Evolutionary conservation across 495 filamentous ascomycete genomes (phyloP).

Genomic region (Bryoglossum gracile): DNA sequence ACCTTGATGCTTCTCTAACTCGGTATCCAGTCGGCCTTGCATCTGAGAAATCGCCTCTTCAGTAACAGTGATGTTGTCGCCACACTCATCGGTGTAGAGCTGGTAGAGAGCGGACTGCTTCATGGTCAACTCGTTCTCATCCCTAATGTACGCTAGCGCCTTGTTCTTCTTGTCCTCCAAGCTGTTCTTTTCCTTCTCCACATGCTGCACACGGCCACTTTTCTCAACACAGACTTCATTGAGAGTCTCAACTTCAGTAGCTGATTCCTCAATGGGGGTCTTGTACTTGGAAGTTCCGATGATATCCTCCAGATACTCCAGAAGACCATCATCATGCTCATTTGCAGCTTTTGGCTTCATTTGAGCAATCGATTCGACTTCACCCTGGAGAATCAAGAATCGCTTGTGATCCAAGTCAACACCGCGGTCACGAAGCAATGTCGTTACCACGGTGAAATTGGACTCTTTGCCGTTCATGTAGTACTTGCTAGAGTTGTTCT

Average conservation of each 20-base stretch:
- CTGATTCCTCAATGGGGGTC: conserved; percentile 88
- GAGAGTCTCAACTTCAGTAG: conserved; percentile 76
- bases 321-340: conserved; percentile 90
- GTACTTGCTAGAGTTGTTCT: conserved; percentile 96
- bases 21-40: conserved; percentile 78
- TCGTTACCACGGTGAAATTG: conserved; percentile 85
- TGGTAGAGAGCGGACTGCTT: conserved; percentile 91
- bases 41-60: conserved; percentile 86
- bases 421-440: conserved; percentile 77
- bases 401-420: conserved; percentile 98
- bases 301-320: conserved; percentile 97
- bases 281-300: conserved; percentile 99
- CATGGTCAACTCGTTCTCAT: conserved; percentile 84
- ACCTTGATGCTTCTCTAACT: conserved; percentile 86
- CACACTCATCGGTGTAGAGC: conserved; percentile 77
- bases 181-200: conserved; percentile 90
- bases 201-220: conserved; percentile 87
- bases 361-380: conserved; percentile 97
- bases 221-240: conserved; percentile 96
- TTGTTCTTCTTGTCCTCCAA: conserved; percentile 96
- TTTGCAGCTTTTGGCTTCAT: conserved; percentile 96
- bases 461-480: conserved; percentile 86
- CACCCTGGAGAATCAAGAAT: conserved; percentile 93
- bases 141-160: conserved; percentile 76
- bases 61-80: conserved; percentile 80